Conservation (phyloP, 2,329 filamentous ascomycete genomes). For the Colletotrichum orbiculare region DNA sequence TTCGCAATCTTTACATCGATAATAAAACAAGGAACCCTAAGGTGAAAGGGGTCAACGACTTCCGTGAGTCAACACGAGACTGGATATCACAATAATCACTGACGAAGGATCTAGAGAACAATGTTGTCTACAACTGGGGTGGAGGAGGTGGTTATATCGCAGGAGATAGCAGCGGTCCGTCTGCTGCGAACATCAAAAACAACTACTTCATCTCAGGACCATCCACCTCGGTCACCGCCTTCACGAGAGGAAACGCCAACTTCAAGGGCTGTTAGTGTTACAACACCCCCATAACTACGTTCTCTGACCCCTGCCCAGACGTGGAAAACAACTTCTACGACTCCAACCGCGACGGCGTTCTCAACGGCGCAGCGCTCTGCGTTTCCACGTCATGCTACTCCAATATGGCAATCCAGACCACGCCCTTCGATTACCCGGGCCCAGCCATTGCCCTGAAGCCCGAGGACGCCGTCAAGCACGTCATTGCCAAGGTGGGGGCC, state of each 20-base stretch:
- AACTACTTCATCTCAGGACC: constrained; percentile 69
- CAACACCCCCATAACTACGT: neutral
- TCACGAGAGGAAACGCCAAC: constrained; percentile 64
- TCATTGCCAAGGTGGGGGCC: constrained; percentile 54
- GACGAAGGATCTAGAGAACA: neutral
- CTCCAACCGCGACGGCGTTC: constrained; percentile 57
- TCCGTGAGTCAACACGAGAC: constrained; percentile 40
- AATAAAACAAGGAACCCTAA: constrained; percentile 69
- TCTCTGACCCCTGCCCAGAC: constrained; percentile 37
- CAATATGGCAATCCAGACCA: constrained; percentile 54
- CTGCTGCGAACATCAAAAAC: constrained; percentile 63
- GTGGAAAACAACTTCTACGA: constrained; percentile 65
- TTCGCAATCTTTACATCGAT: constrained; percentile 66
- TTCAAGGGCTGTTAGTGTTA: constrained; percentile 56
- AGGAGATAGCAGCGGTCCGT: constrained; percentile 58
- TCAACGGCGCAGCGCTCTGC: constrained; percentile 60
- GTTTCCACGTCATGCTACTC: constrained; percentile 57
- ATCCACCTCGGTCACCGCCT: constrained; percentile 59
- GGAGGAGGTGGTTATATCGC: constrained; percentile 65
- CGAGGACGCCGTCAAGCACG: constrained; percentile 51
- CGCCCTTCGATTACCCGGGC: constrained; percentile 54
- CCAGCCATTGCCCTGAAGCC: constrained; percentile 53
- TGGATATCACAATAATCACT: constrained; percentile 25
- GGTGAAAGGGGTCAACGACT: constrained; percentile 67
- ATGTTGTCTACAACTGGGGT: constrained; percentile 67